Base-by-base conservation (phyloP, 306 rosid genomes). In the Quercus variabilis region DNA sequence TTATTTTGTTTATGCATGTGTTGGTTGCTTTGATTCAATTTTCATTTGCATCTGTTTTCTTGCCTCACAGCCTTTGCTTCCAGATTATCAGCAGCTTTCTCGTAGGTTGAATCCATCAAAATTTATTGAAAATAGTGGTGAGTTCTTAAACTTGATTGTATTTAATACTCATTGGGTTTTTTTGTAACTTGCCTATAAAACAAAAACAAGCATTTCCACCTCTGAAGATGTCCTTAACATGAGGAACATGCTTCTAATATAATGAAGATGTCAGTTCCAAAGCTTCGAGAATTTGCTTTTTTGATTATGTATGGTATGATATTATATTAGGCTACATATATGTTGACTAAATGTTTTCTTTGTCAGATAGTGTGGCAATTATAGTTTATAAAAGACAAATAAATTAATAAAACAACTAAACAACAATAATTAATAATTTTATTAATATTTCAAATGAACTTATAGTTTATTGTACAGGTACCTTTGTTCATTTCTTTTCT, bases 71-170 rank as follows among this genome's bases (percentile, higher is more conserved):
- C 85, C 98, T 89, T 90, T 93, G 83, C 98, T 93, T 93, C 98
- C 94, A 89, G 98, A 95, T 91, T 95, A 92, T 87, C 98, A 93
- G 89, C 91, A 97, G 86, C 92, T 95, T 69, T 84, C 98, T 84
- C 98, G 96, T 78, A 93, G 98, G 90, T 6, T 35, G 41, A 35
- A 35, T 35, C 6, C 9, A 35, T 35, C 41, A 35, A 6, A 35
- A 1, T 9, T 35, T 35, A 35, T 35, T 35, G 9, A 35, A 35
- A 35, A 35, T 35, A 35, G 41, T 35, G 41, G 41, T 1, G 8
- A 35, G 41, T 35, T 35, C 41, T 35, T 35, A 35, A 35, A 35
- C 41, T 35, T 35, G 41, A 6, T 35, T 35, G 41, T 35, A 35
- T 35, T 35, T 35, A 35, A 35, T 35, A 35, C 41, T 35, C 41